Percentiles rank a stretch among this genome's conserved stretches.
phyloP scores from a whole-genome alignment of 306 rosid species.

The Rosa persica region DNA sequence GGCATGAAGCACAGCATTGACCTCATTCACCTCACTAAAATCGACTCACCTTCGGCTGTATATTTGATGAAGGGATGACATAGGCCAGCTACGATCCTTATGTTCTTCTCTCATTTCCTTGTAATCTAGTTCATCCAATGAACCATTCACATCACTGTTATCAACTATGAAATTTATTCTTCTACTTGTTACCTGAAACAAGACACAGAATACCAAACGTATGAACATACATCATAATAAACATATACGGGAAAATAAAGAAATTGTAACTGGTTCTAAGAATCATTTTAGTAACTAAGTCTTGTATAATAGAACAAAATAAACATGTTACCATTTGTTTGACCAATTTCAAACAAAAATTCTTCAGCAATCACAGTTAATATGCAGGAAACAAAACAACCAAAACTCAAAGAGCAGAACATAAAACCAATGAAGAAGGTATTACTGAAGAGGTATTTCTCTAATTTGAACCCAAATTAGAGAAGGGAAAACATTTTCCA shows the following conservation, averaged over 20 bases:
- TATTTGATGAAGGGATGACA: slow-evolving; percentile 89
- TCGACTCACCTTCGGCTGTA: slow-evolving; percentile 81
- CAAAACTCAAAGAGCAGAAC: not conserved
- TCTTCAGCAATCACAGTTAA: slow-evolving; percentile 4
- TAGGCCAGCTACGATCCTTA: slow-evolving; percentile 87
- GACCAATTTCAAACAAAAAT: not conserved
- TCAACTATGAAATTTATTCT: slow-evolving; percentile 92
- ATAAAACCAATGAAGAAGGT: not conserved
- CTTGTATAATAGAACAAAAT: not conserved
- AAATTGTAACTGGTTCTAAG: not conserved
- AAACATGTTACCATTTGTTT: not conserved
- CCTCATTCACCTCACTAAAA: slow-evolving; percentile 18
- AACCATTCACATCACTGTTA: slow-evolving; percentile 45
- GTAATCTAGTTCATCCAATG: slow-evolving; percentile 42
- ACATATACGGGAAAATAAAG: not conserved
- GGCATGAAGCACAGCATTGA: slow-evolving; percentile 15
- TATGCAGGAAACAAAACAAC: not conserved
- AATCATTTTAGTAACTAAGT: not conserved
- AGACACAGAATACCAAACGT: slow-evolving; percentile 29
- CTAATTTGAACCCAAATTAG: slow-evolving; percentile 3
- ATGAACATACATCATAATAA: slow-evolving; percentile 23
- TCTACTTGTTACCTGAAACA: slow-evolving; percentile 74
- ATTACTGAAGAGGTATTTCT: not conserved
- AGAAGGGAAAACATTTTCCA: not conserved
- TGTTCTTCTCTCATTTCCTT: slow-evolving; percentile 44